These are phyloP conservation scores for Actinomortierella ambigua DNA, from an alignment of 371 early-diverging fungal species.

Conservation along the genomic window DNA sequence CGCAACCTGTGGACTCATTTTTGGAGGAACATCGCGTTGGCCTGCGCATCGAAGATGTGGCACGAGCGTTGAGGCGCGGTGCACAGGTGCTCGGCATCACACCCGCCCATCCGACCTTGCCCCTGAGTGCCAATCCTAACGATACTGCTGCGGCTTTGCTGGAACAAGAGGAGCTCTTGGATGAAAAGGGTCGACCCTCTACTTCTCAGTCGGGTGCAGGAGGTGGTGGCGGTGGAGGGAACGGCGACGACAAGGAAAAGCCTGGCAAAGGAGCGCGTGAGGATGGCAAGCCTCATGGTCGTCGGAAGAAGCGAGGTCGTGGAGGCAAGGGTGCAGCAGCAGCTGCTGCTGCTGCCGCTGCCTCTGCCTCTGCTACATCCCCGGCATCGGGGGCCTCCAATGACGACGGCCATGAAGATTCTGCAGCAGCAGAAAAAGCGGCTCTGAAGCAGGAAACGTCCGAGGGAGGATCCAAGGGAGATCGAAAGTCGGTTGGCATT, in stretches of 20 bases:
- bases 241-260: conserved; percentile 9
- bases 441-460: background rate
- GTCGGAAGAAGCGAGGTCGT: conserved; percentile 40
- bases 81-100: background rate
- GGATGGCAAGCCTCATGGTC: conserved; percentile 17
- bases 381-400: background rate
- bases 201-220: background rate
- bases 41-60: conserved; percentile 22
- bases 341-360: conserved; percentile 18
- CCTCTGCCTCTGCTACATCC: conserved; percentile 8
- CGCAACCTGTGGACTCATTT: conserved; percentile 21
- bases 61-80: conserved; percentile 9
- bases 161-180: background rate
- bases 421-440: background rate
- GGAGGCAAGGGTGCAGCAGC: conserved; percentile 36
- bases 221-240: conserved; percentile 2
- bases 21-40: conserved; percentile 18
- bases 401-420: background rate
- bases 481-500: background rate
- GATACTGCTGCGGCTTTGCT: background rate
- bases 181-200: background rate
- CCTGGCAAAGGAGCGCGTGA: conserved; percentile 15
- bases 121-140: background rate
- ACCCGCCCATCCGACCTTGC: background rate
- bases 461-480: background rate